Conservation (phyloP, 345 rosid genomes). For the rapeseed (Brassica napus) region DNA sequence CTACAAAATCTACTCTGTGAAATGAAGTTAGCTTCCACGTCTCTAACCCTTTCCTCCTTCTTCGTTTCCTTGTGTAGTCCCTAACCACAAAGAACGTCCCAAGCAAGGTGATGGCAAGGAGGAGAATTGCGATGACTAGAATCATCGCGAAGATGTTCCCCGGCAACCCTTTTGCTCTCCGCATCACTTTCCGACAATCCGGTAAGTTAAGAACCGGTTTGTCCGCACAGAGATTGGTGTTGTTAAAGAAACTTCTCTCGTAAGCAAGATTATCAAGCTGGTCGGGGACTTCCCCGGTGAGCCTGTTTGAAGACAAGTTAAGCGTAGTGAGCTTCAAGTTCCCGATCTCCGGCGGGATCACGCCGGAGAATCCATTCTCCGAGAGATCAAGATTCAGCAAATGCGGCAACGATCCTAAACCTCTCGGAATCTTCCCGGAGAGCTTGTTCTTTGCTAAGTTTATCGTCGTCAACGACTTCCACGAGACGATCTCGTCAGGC, state of each 20-base stretch:
- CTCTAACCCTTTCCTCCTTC: constrained; percentile 32
- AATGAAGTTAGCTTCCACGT: constrained; percentile 88
- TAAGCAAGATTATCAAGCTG: constrained; percentile 61
- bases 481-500: constrained; percentile 63
- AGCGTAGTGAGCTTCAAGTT: constrained; percentile 46
- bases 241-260: constrained; percentile 68
- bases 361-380: constrained; percentile 64
- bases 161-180: constrained; percentile 42
- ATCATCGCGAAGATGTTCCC: constrained; percentile 52
- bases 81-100: constrained; percentile 49
- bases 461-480: constrained; percentile 55
- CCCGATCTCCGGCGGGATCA: constrained; percentile 64
- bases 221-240: constrained; percentile 61
- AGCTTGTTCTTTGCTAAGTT: constrained; percentile 63
- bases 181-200: constrained; percentile 43
- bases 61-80: constrained; percentile 49
- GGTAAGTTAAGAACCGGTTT: constrained; percentile 54
- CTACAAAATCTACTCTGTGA: constrained; percentile 66
- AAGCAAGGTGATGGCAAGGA: constrained; percentile 37
- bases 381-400: constrained; percentile 64
- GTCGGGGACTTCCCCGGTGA: constrained; percentile 63
- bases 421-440: constrained; percentile 69
- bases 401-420: constrained; percentile 57
- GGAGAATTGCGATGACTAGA: constrained; percentile 44
- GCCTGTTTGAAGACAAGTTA: constrained; percentile 70